phyloP scores from a whole-genome alignment of 441 rosid species.

The Mallotus repandus region DNA sequence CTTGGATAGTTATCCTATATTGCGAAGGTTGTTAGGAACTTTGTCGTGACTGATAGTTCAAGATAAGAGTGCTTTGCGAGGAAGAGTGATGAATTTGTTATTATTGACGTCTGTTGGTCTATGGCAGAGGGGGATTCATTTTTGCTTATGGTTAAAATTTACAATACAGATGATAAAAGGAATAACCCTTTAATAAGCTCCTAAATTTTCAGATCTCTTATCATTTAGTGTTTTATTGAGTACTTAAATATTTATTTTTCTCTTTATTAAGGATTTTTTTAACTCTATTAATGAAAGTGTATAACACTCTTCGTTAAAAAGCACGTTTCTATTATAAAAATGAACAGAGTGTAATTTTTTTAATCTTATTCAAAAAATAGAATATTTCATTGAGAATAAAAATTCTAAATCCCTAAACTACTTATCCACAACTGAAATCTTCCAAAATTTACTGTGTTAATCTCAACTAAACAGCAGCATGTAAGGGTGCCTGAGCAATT shows the following conservation, averaged over 20 bases:
- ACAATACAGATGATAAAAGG: slow-evolving; percentile 42
- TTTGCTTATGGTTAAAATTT: slow-evolving; percentile 44
- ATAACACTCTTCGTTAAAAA: too few relatives aligned
- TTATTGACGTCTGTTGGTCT: slow-evolving; percentile 61
- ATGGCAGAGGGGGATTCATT: slow-evolving; percentile 54
- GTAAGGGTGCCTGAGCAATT: slow-evolving; percentile 55
- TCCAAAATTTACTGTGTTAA: not conserved
- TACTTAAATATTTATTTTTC: too few relatives aligned
- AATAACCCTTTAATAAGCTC: too few relatives aligned
- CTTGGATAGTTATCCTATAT: slow-evolving; percentile 72
- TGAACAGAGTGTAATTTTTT: too few relatives aligned
- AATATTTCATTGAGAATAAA: too few relatives aligned
- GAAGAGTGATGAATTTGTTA: slow-evolving; percentile 58
- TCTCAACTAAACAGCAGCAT: slow-evolving; percentile 25
- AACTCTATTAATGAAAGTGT: too few relatives aligned
- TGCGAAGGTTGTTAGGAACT: slow-evolving; percentile 71
- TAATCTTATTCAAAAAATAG: too few relatives aligned
- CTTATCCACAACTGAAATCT: not conserved
- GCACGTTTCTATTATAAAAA: too few relatives aligned
- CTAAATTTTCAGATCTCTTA: too few relatives aligned
- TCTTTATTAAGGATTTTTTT: too few relatives aligned
- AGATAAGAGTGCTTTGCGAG: slow-evolving; percentile 65
- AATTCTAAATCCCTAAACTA: too few relatives aligned
- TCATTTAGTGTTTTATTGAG: too few relatives aligned
- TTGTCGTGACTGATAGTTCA: slow-evolving; percentile 68